Conservation (phyloP, 1,284 basidiomycete species). For the Ceratobasidium sp. region DNA sequence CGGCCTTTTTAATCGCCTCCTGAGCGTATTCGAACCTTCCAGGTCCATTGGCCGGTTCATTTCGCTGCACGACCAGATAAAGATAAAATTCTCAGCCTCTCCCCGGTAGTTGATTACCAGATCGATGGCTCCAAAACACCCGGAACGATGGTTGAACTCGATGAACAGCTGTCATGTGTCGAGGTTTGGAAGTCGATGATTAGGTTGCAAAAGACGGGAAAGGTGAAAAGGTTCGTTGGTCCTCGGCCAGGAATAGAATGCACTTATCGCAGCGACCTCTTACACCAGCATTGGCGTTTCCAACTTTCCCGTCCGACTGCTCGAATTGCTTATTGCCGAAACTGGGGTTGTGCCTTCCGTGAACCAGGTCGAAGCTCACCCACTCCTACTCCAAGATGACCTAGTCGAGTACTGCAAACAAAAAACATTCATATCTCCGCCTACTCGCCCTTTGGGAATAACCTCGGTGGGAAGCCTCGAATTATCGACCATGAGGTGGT, state of each 20-base stretch:
- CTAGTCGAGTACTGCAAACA: conserved; percentile 70
- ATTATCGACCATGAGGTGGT: conserved; percentile 56
- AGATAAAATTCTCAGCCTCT: conserved; percentile 43
- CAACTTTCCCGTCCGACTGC: conserved; percentile 74
- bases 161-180: conserved; percentile 46
- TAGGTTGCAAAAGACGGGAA: background rate
- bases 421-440: conserved; percentile 82
- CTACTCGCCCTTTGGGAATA: conserved; percentile 86
- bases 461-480: conserved; percentile 52
- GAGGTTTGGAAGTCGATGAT: conserved; percentile 15
- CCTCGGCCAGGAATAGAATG: background rate
- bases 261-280: conserved; percentile 55
- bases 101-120: conserved; percentile 44
- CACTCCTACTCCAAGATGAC: conserved; percentile 73
- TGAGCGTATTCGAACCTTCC: background rate
- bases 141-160: conserved; percentile 49
- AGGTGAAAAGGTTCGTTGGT: background rate
- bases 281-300: conserved; percentile 72
- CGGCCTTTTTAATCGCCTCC: background rate
- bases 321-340: conserved; percentile 73
- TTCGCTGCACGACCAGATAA: conserved; percentile 17
- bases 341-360: conserved; percentile 79
- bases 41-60: background rate
- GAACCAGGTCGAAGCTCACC: conserved; percentile 89
- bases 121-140: conserved; percentile 49